Base-by-base conservation (phyloP, 1,284 basidiomycete genomes). In the Tilletia setariae region DNA sequence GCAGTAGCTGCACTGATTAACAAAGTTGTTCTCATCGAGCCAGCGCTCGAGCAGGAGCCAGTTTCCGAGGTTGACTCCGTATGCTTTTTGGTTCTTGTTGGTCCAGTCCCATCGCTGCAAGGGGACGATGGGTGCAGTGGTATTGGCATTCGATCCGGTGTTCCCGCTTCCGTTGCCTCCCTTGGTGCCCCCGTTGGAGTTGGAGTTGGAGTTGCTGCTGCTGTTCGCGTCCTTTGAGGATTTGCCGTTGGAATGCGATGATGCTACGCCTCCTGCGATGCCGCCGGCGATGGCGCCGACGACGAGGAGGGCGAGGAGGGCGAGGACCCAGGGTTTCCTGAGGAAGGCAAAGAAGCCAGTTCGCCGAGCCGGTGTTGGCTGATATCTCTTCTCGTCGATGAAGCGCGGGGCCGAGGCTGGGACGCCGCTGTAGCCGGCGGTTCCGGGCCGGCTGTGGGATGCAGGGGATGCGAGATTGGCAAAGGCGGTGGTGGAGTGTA, bases 11-110 rank as follows among this genome's bases (percentile, higher is more conserved):
- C 82, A 59, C 1, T 59, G 28, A 1, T 9, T 25, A 6, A 30
- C 6, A 71, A 84, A 81, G 83, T 82, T 84, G 68, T 84, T 80
- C 66, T 84, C 83, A 51, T 79, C 69, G 77, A 84, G 81, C 84
- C 84, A 84, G 62, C 81, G 75, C 69, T 82, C 79, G 40, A 82
- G 70, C 8, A 82, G 65, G 64, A 83, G 74, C 79, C 78, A 81
- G 63, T 76, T 79, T 40, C 80, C 80, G 16, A 82, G 70, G 63
- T 75, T 78, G 67, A 74, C 76, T 32, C 81, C 81, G 63, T 71
- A 76, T 25, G 76, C 79, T 67, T 83, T 83, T 15, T 72, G 70
- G 66, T 75, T 72, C 64, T 72, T 66, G 63, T 77, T 75, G 28
- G 78, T 79, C 74, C 80, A 79, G 74, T 74, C 74, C 76, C 78